These are phyloP conservation scores for Vigna angularis DNA, from an alignment of 306 rosid genomes.

Conservation along the genomic window DNA sequence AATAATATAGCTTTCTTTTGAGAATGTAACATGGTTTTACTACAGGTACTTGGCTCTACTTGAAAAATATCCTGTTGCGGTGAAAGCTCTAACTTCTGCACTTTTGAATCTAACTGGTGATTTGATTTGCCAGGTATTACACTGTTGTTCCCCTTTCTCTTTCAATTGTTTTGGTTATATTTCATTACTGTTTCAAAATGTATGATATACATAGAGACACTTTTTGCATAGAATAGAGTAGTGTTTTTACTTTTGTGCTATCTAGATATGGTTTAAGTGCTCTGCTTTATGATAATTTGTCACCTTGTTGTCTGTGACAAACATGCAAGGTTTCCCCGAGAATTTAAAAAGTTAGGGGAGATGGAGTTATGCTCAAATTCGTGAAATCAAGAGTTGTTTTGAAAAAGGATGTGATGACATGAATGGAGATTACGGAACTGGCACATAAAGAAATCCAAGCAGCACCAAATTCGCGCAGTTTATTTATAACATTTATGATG, in stretches of 20 bases:
- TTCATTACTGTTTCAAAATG: constrained; percentile 17
- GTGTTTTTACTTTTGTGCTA: not conserved
- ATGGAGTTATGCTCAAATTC: not conserved
- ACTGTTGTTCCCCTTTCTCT: constrained; percentile 16
- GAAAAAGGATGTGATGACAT: not conserved
- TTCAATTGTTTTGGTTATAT: constrained; percentile 28
- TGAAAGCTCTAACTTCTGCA: constrained; percentile 91
- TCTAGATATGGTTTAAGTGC: not conserved
- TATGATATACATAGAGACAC: constrained; percentile 4
- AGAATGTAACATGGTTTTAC: constrained; percentile 42
- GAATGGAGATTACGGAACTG: not conserved
- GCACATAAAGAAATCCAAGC: not conserved
- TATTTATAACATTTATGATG: not conserved
- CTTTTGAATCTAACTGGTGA: constrained; percentile 79
- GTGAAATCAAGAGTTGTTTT: not conserved
- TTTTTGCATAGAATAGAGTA: constrained; percentile 18
- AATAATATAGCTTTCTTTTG: constrained; percentile 14
- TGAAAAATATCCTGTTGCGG: constrained; percentile 76
- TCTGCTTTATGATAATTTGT: constrained; percentile 11
- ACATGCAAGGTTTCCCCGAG: not conserved
- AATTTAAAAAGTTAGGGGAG: constrained; percentile 1
- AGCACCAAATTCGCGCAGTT: not conserved
- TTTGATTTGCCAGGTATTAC: constrained; percentile 85
- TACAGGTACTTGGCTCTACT: constrained; percentile 92
- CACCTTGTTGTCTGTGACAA: constrained; percentile 26